phyloP scores from a whole-genome alignment of 1,139 yeast genomes.

The Hansenula lynferdii region DNA sequence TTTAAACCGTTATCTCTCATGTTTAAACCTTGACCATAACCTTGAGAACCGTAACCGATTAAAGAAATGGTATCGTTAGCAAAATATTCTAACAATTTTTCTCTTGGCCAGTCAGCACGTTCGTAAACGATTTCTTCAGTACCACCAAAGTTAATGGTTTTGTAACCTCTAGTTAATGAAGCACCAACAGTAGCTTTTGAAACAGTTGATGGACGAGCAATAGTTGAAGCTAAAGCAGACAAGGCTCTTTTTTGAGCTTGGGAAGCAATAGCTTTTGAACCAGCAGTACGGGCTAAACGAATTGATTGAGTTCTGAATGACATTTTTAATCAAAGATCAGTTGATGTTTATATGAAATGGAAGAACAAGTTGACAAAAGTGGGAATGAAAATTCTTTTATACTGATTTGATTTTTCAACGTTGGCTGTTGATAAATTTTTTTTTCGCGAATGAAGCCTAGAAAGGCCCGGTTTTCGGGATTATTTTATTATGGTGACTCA shows the following conservation, averaged over 20 bases:
- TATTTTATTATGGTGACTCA: no score
- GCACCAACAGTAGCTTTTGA: conserved; percentile 38
- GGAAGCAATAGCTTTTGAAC: conserved; percentile 29
- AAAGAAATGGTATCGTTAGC: conserved; percentile 96
- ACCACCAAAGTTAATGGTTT: conserved; percentile 97
- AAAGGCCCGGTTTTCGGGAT: no score
- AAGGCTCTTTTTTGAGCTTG: conserved; percentile 51
- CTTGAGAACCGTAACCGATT: conserved; percentile 99
- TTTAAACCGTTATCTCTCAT: conserved; percentile 98
- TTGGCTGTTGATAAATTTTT: no score
- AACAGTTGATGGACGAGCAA: conserved; percentile 44
- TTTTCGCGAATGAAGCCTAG: no score
- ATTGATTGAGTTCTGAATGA: conserved; percentile 60
- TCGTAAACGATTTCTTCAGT: conserved; percentile 93
- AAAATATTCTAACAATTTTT: conserved; percentile 92
- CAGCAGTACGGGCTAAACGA: conserved; percentile 59
- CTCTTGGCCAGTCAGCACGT: conserved; percentile 99
- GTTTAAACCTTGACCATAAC: conserved; percentile 99
- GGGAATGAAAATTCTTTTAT: background rate
- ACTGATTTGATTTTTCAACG: no score
- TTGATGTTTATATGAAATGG: background rate
- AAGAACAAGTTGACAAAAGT: background rate
- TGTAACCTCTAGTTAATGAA: conserved; percentile 67
- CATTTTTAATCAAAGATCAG: conserved; percentile 34
- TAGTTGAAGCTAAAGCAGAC: conserved; percentile 50